Conservation (phyloP, 805 yeast genomes). For the Candida taoyuanica region DNA sequence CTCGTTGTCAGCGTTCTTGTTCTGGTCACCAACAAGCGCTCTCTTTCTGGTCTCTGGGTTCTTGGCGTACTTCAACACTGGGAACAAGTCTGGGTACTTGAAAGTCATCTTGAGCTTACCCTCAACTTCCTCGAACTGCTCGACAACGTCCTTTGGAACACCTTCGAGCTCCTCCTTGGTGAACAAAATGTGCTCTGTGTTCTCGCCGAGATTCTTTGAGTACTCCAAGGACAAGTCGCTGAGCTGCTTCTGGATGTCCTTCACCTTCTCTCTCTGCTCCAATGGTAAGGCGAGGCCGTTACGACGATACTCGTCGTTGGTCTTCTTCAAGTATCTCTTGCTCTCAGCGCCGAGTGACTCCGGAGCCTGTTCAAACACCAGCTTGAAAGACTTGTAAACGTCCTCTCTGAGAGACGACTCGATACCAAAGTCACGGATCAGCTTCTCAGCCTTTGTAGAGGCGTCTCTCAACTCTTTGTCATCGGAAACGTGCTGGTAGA, state of each 20-base stretch:
- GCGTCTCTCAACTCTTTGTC: slow-evolving; percentile 67
- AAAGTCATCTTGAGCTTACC: slow-evolving; percentile 60
- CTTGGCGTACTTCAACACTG: slow-evolving; percentile 70
- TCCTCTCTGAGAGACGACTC: slow-evolving; percentile 66
- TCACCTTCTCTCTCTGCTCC: slow-evolving; percentile 51
- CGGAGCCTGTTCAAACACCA: slow-evolving; percentile 37
- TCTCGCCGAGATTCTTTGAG: slow-evolving; percentile 66
- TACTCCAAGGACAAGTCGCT: slow-evolving; percentile 54
- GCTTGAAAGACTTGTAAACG: slow-evolving; percentile 54
- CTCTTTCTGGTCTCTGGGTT: slow-evolving; percentile 58
- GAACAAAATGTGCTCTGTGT: slow-evolving; percentile 55
- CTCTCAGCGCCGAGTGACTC: slow-evolving; percentile 46
- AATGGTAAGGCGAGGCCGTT: slow-evolving; percentile 62
- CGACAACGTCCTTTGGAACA: slow-evolving; percentile 60
- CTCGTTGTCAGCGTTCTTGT: slow-evolving; percentile 62
- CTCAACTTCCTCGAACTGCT: slow-evolving; percentile 48
- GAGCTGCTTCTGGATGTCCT: slow-evolving; percentile 53
- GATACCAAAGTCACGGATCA: slow-evolving; percentile 51
- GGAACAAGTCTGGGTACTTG: slow-evolving; percentile 76
- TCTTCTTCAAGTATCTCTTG: slow-evolving; percentile 51
- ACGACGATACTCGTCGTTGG: slow-evolving; percentile 52
- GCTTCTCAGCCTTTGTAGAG: slow-evolving; percentile 57
- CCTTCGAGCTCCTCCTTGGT: slow-evolving; percentile 66
- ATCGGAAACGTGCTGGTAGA: slow-evolving; percentile 69
- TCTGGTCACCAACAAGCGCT: slow-evolving; percentile 64